Percentiles rank a stretch among this genome's conserved stretches.
These are phyloP conservation scores for Kwoniella mangroviensis DNA, from an alignment of 768 basidiomycete genomes.

Conservation along the genomic window DNA sequence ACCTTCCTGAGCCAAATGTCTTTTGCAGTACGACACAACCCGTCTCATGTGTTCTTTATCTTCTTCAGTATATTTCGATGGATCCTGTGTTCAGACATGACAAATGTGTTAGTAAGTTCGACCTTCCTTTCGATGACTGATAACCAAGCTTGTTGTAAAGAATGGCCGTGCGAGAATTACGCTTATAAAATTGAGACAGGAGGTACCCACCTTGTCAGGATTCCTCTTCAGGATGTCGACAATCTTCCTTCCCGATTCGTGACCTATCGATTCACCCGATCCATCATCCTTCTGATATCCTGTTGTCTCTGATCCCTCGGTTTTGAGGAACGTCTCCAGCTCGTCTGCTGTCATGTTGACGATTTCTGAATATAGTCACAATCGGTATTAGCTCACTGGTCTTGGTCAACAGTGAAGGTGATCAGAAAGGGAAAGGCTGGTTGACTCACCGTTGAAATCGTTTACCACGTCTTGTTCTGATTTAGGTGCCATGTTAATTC, in stretches of 20 bases:
- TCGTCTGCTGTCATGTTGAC: conserved; percentile 60
- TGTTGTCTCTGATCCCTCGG: conserved; percentile 45
- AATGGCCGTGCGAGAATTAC: no score
- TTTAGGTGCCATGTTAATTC: conserved; percentile 53
- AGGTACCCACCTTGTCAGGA: conserved; percentile 53
- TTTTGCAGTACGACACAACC: conserved; percentile 58
- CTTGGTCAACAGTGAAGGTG: not conserved
- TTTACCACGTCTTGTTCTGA: conserved; percentile 55
- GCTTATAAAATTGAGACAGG: no score
- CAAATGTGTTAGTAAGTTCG: not conserved
- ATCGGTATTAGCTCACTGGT: not conserved
- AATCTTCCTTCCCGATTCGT: conserved; percentile 57
- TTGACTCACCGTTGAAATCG: conserved; percentile 54
- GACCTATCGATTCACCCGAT: conserved; percentile 55
- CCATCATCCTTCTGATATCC: conserved; percentile 56
- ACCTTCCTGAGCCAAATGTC: conserved; percentile 59
- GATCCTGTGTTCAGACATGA: conserved; percentile 26
- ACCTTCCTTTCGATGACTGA: no score
- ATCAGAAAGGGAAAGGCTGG: not conserved
- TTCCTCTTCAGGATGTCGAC: conserved; percentile 59
- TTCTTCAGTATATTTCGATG: conserved; percentile 57
- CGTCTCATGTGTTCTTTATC: conserved; percentile 58
- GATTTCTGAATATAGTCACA: conserved; percentile 41
- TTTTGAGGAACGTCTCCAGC: conserved; percentile 58
- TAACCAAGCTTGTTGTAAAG: no score